Percentiles rank a stretch among this genome's conserved stretches.
phyloP scores from a whole-genome alignment of 2,329 filamentous ascomycete species.

The Rhinocladiella mackenziei region DNA sequence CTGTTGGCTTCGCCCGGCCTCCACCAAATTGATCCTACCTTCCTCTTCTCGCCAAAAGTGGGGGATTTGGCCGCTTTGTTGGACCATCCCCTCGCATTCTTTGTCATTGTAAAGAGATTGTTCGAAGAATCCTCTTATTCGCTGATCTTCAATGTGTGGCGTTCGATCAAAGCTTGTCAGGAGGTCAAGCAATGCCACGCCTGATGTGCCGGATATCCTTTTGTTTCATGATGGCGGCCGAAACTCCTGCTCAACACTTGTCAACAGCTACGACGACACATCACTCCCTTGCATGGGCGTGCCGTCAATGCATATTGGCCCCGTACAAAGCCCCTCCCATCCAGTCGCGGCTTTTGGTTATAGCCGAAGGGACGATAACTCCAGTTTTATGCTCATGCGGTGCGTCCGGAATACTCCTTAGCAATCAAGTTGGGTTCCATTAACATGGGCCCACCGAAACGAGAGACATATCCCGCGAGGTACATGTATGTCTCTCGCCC shows the following conservation, averaged over 20 bases:
- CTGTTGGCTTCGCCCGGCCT: no score
- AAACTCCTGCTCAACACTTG: background rate
- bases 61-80: no score
- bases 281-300: no score
- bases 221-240: background rate
- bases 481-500: background rate
- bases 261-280: background rate
- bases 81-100: background rate
- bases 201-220: conserved; percentile 5
- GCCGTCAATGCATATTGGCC: no score
- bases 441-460: background rate
- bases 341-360: no score
- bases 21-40: no score
- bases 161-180: conserved; percentile 8
- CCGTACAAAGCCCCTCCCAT: background rate
- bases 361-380: no score
- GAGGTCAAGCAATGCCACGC: conserved; percentile 11
- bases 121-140: background rate
- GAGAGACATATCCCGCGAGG: background rate
- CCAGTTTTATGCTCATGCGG: no score
- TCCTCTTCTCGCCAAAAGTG: no score
- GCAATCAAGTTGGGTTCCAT: background rate
- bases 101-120: background rate
- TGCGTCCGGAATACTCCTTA: background rate
- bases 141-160: background rate